Conservation (phyloP, 805 yeast genomes). For the Scheffersomyces amazonensis region DNA sequence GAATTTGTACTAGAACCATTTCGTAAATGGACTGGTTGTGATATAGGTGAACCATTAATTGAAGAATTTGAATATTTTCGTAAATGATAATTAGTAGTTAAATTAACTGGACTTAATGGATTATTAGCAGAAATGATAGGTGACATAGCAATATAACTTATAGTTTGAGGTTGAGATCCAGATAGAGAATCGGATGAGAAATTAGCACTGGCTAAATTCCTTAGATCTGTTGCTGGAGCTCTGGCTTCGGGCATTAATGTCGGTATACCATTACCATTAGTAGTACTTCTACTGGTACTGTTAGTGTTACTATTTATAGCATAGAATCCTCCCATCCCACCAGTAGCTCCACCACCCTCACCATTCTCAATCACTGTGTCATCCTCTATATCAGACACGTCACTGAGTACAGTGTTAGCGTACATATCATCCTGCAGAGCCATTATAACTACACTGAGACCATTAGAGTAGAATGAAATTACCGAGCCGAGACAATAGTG, state of each 20-base stretch:
- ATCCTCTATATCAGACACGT: not conserved
- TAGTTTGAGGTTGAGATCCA: not conserved
- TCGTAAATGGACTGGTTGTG: conserved; percentile 11
- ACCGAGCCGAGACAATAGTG: too few species aligned
- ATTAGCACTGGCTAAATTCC: conserved; percentile 34
- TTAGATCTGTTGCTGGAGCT: conserved; percentile 19
- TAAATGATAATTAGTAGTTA: conserved; percentile 2
- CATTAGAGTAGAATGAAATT: too few species aligned
- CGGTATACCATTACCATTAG: too few species aligned
- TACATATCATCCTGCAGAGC: not conserved
- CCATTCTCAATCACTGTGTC: not conserved
- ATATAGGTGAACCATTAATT: conserved; percentile 17
- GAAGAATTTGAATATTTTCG: conserved; percentile 20
- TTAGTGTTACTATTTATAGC: too few species aligned
- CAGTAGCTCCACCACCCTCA: too few species aligned
- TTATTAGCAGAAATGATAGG: not conserved
- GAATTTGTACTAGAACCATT: conserved; percentile 8
- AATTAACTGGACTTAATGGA: not conserved
- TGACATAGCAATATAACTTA: not conserved
- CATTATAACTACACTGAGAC: too few species aligned
- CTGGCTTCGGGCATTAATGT: conserved; percentile 1
- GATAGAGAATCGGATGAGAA: conserved; percentile 35
- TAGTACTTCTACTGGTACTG: too few species aligned
- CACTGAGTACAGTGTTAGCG: not conserved
- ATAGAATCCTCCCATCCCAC: too few species aligned